Base-by-base conservation (phyloP, 2,329 filamentous ascomycete species). In the Xylariaceae sp. region DNA sequence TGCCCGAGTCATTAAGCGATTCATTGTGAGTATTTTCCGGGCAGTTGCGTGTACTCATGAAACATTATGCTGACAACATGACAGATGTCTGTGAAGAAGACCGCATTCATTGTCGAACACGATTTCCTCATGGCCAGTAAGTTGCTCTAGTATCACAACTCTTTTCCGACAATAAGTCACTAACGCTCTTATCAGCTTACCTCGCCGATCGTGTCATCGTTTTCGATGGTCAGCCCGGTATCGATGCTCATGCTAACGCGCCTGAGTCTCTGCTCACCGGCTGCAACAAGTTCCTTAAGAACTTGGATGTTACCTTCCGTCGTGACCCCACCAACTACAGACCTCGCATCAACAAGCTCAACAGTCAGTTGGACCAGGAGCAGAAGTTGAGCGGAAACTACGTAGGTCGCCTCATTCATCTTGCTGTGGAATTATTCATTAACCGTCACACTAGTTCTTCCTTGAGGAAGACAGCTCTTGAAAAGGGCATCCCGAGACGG, bases 61-160 rank as follows among this genome's bases (percentile, higher is more conserved):
- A 15, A 51, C n/a, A 37, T 30, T n/a, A 4, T 7, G 30, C 59
- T 63, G 48, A 59, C 55, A 54, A 57, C 18, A 9, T 13, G 23
- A 15, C 50, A 62, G 57, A 99, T 99, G 94, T 93, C 99, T 81
- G 88, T 92, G 70, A 97, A 97, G 87, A 97, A 97, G 86, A 99
- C 94, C 0, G 94, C 94, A 54, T 99, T 99, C 75, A 87, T 99
- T 68, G 93, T 99, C 74, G 94, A 99, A 86, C 94, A 99, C 88
- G 94, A 99, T 83, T 97, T 99, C 81, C 96, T 97, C 80, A 97
- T 97, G 92, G 84, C 83, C 51, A 86, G 59, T 63, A 62, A 60
- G 57, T 18, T 18, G 1, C 39, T 45, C 17, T n/a, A 35, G 13
- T 17, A 13, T 3, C 15, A 53, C 11, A 3, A 48, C 7, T 23